Conservation (phyloP, 2,329 filamentous ascomycete genomes). For the Diplodia sapinea region DNA sequence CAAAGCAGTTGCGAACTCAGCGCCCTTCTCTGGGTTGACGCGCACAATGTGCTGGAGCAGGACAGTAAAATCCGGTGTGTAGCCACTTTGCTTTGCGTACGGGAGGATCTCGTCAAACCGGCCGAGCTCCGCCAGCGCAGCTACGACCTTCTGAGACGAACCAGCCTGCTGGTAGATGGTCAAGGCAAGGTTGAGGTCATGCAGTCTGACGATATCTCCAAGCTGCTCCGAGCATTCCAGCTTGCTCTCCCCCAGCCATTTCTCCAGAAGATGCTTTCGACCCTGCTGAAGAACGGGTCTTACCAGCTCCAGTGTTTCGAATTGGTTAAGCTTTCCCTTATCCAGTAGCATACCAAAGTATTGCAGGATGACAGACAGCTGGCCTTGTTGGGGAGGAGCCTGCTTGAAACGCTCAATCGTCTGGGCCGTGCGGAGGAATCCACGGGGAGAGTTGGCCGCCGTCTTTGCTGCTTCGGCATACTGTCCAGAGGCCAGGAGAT, state of each 20-base stretch:
- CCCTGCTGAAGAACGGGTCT: conserved; percentile 91
- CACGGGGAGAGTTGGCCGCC: conserved; percentile 93
- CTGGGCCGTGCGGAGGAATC: conserved; percentile 90
- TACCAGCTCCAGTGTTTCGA: conserved; percentile 92
- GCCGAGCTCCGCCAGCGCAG: conserved; percentile 91
- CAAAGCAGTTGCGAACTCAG: conserved; percentile 91
- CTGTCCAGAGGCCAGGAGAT: conserved; percentile 77
- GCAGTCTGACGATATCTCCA: conserved; percentile 88
- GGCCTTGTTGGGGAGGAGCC: conserved; percentile 77
- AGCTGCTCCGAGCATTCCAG: conserved; percentile 95
- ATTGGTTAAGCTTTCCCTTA: conserved; percentile 89
- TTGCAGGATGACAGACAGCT: conserved; percentile 92
- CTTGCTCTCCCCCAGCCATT: conserved; percentile 97
- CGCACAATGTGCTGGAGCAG: conserved; percentile 91
- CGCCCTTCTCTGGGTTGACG: conserved; percentile 88
- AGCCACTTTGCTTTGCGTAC: conserved; percentile 83
- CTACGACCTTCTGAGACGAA: conserved; percentile 90
- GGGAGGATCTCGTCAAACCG: conserved; percentile 97
- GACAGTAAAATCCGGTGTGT: conserved; percentile 93
- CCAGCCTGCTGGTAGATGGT: conserved; percentile 90
- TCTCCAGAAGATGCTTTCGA: conserved; percentile 93
- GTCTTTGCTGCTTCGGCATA: conserved; percentile 92
- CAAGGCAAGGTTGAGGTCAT: conserved; percentile 87
- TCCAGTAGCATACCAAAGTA: conserved; percentile 98
- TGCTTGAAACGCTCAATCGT: conserved; percentile 97